Evolutionary conservation across 2,329 filamentous ascomycete species (phyloP).

Genomic region (Fusarium sp.): DNA sequence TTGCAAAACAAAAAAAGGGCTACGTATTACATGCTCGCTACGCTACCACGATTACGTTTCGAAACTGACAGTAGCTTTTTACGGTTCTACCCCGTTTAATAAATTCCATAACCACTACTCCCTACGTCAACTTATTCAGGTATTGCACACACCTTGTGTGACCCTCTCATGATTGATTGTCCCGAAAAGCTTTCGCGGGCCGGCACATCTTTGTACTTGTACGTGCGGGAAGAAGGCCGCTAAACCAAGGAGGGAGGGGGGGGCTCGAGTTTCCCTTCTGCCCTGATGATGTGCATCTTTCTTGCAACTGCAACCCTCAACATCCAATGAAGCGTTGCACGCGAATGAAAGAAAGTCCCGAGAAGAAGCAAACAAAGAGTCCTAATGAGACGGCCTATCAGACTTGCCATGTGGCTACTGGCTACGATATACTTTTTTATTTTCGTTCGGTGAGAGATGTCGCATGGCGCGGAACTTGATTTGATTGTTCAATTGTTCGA

Average conservation of each 20-base stretch:
- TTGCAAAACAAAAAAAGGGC: neutral
- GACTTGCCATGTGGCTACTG: constrained; percentile 22
- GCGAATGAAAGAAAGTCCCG: constrained; percentile 26
- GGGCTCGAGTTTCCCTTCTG: constrained; percentile 18
- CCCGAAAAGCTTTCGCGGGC: constrained; percentile 43
- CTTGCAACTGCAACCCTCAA: constrained; percentile 12
- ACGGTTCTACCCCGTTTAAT: too few species aligned
- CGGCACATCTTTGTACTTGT: constrained; percentile 29
- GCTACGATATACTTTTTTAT: neutral
- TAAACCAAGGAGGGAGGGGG: constrained; percentile 32
- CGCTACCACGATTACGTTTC: constrained; percentile 26
- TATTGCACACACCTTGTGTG: constrained; percentile 3
- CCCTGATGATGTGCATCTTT: constrained; percentile 38
- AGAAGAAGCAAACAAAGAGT: constrained; percentile 26
- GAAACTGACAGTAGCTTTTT: constrained; percentile 3
- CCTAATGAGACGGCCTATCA: constrained; percentile 26
- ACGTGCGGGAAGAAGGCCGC: constrained; percentile 38
- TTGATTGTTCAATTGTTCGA: constrained; percentile 1
- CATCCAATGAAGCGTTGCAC: constrained; percentile 33
- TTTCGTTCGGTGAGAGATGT: neutral
- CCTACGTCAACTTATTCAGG: neutral
- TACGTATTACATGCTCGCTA: constrained; percentile 31
- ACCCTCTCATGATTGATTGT: constrained; percentile 24
- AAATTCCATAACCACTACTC: too few species aligned
- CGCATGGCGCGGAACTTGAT: constrained; percentile 12